Evolutionary conservation across 352 stramenopile genomes (phyloP), one percentile per base, ranked within the genome.

Genomic region (Phytopythium oedochilum): DNA sequence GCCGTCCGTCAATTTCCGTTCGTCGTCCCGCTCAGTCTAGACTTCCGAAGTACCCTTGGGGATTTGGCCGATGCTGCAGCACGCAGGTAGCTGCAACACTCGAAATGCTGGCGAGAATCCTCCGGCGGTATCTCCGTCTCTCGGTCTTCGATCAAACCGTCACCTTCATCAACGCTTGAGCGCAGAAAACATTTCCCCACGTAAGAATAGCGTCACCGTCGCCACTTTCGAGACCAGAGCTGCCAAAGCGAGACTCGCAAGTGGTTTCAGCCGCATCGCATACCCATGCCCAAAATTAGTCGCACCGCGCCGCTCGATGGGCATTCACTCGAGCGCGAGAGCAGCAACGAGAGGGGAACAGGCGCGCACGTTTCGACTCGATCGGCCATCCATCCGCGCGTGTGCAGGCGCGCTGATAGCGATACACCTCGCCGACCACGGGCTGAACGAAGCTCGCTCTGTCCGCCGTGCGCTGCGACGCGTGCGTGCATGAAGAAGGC

Each of bases 401-500:
- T 36, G 26, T 26, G 29, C 11, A 28, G 28, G 8, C 25, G 18
- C 35, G 9, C 22, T 32, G 45, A 17, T 7, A 5, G 23, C 14
- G 43, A 18, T 22, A 31, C 22, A 35, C 20, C 43, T 3, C 25
- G 20, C 39, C 39, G 28, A 45, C 2, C 39, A 17, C 39, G 39
- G 20, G 39, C 39, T 45, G 39, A 45, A 26, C 39, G 36, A 43
- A n/a, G 36, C 36, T 43, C 36, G 36, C 36, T 43, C 36, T 22
- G 18, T 25, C 36, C 36, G 36, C 36, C 36, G 36, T 43, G 36
- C 36, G 9, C 18, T 7, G 39, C n/a, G 39, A 45, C 9, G 1
- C 15, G 42, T 18, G 31, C 15, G 47, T 53, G 47, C 47, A 43
- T 43, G 29, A 20, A n/a, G 47, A 42, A 26, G 47, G 47, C 47